phyloP scores from a whole-genome alignment of 2,329 filamentous ascomycete species.

The Xylariaceae sp. region DNA sequence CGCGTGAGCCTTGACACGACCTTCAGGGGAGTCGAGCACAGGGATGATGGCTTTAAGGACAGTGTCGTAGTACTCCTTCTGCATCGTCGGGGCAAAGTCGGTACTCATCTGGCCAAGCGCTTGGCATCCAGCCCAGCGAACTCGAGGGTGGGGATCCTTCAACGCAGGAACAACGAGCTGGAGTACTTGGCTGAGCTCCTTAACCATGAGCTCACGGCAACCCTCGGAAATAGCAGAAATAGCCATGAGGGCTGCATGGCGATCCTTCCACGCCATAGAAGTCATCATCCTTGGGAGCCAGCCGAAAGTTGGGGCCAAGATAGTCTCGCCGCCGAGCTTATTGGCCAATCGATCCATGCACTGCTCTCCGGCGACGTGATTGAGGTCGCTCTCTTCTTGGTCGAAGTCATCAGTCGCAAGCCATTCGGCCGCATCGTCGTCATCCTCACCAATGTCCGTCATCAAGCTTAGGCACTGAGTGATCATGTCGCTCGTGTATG shows the following conservation, averaged over 20 bases:
- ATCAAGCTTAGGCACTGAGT: slow-evolving; percentile 97
- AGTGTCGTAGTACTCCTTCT: slow-evolving; percentile 87
- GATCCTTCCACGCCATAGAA: slow-evolving; percentile 90
- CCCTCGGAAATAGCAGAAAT: slow-evolving; percentile 98
- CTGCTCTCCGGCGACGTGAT: slow-evolving; percentile 97
- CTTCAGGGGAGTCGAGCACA: slow-evolving; percentile 85
- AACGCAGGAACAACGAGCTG: slow-evolving; percentile 93
- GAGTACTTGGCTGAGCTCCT: slow-evolving; percentile 90
- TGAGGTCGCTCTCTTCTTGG: slow-evolving; percentile 92
- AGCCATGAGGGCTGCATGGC: slow-evolving; percentile 96
- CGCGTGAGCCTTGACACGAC: slow-evolving; percentile 93
- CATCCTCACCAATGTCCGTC: slow-evolving; percentile 93
- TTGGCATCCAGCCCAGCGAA: slow-evolving; percentile 97
- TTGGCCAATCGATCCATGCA: slow-evolving; percentile 98
- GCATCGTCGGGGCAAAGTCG: slow-evolving; percentile 97
- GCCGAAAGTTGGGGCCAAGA: slow-evolving; percentile 89
- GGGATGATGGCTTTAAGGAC: slow-evolving; percentile 92
- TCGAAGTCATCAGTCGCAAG: slow-evolving; percentile 92
- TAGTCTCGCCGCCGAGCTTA: slow-evolving; percentile 92
- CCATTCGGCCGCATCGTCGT: slow-evolving; percentile 95
- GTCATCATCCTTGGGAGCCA: slow-evolving; percentile 99
- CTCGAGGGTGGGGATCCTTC: slow-evolving; percentile 86
- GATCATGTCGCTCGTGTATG: slow-evolving; percentile 94
- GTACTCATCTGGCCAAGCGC: slow-evolving; percentile 99
- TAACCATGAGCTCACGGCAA: slow-evolving; percentile 93